Conservation (phyloP, 495 filamentous ascomycete genomes). For the Penicillium roqueforti region DNA sequence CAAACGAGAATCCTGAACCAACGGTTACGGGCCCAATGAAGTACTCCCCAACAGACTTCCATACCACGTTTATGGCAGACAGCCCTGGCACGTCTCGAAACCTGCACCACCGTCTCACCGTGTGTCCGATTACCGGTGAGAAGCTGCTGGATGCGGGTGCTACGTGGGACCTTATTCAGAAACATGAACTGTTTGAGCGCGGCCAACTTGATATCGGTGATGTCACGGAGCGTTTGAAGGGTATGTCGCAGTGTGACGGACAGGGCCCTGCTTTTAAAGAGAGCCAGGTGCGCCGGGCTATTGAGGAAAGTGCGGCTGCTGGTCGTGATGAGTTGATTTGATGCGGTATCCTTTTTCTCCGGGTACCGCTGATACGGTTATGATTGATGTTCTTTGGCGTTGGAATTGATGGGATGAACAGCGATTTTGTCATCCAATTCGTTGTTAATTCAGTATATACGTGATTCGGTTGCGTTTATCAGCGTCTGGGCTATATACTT, state of each 20-base stretch:
- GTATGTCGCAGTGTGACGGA: constrained; percentile 79
- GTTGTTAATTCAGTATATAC: not conserved
- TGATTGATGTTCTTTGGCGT: constrained; percentile 16
- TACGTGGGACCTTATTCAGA: constrained; percentile 89
- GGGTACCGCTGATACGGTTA: constrained; percentile 5
- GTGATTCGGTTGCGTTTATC: not conserved
- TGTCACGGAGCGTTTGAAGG: constrained; percentile 71
- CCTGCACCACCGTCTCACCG: constrained; percentile 64
- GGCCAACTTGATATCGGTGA: constrained; percentile 81
- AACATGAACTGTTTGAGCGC: constrained; percentile 70
- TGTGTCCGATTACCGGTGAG: constrained; percentile 63
- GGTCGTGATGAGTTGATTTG: constrained; percentile 72
- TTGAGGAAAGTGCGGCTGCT: constrained; percentile 69
- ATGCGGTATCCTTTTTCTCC: constrained; percentile 8
- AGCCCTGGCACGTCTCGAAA: constrained; percentile 24
- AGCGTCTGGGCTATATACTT: not conserved
- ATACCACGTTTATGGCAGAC: constrained; percentile 36
- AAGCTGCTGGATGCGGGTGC: constrained; percentile 72
- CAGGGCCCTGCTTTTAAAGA: constrained; percentile 89
- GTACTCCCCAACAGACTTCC: constrained; percentile 70
- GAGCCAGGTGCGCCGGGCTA: constrained; percentile 63
- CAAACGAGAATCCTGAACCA: constrained; percentile 24
- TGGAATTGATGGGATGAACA: not conserved
- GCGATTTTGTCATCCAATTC: not conserved
- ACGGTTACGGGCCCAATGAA: constrained; percentile 62